These are phyloP conservation scores for Cercospora citrullina DNA, from an alignment of 2,329 filamentous ascomycete genomes.

Conservation along the genomic window DNA sequence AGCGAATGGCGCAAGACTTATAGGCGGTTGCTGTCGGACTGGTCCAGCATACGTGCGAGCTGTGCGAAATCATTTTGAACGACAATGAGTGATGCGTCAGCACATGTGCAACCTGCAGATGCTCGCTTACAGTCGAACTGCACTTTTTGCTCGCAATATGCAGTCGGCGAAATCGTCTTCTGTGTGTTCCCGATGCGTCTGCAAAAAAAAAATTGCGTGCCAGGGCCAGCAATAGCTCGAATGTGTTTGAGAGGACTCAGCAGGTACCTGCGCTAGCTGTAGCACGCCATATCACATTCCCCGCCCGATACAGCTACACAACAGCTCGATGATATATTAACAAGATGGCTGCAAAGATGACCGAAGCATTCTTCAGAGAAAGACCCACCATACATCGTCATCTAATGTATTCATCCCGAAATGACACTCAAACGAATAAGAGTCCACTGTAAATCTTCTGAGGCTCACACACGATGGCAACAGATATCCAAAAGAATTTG, in stretches of 20 bases:
- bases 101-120: neutral
- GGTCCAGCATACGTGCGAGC: constrained; percentile 36
- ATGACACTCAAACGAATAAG: neutral
- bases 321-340: constrained; percentile 8
- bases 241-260: neutral
- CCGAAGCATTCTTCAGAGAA: neutral
- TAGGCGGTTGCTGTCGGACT: constrained; percentile 52
- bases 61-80: constrained; percentile 13
- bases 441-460: neutral
- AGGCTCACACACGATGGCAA: constrained; percentile 39
- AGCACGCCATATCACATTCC: constrained; percentile 13
- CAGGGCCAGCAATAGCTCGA: neutral
- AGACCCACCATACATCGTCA: neutral
- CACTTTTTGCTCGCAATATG: neutral
- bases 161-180: neutral
- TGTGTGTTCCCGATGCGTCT: neutral
- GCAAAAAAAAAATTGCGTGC: neutral
- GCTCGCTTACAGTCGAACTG: neutral
- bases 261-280: constrained; percentile 14
- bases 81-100: neutral
- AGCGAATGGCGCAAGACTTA: constrained; percentile 45
- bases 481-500: constrained; percentile 56
- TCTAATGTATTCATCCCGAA: neutral
- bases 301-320: constrained; percentile 15
- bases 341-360: neutral